Evolutionary conservation across 148 eudicot species (phyloP), one percentile per base, ranked within the genome.

Genomic region (Rhododendron williamsianum): DNA sequence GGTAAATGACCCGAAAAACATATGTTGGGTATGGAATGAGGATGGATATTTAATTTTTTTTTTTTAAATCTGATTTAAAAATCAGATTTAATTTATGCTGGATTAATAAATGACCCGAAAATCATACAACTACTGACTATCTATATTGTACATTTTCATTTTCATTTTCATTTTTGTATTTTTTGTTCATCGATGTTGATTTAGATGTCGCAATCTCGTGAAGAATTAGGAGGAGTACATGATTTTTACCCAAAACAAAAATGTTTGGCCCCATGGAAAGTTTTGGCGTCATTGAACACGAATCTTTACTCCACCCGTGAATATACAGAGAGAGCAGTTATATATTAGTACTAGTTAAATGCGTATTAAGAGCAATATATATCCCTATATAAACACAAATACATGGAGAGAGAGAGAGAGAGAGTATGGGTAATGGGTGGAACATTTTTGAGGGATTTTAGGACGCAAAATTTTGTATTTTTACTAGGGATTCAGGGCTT

Each of bases 401-500:
- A 23, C 8, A 65, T 2, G 33, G 30, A 10, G 12, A 10, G 72
- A 2, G 72, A 8, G 72, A 19, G 63, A 56, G 63, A 19, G 63
- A 54, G 63, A 18, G 2, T n/a, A n/a, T 16, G 60, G 71, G 72
- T 25, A n/a, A n/a, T 65, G 13, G 13, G 72, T 72, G 48, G 85
- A 19, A 83, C 85, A 72, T 72, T 49, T 83, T 48, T 83, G 4
- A 49, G 48, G 36, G 85, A 46, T 33, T 58, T 0, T 58, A 2
- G 67, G 63, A 8, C 16, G 45, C 73, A 51, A 72, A 41, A 83
- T 83, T 82, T 83, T 69, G 78, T 45, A 16, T 16, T 83, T 71
- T 46, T 6, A 41, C 43, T 11, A 38, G 74, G 74, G 69, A 10
- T 60, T 82, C 25, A 58, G 65, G n/a, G 25, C 69, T 18, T 82